Base-by-base conservation (phyloP, 2,329 filamentous ascomycete genomes). In the Hypoxylon sp. region DNA sequence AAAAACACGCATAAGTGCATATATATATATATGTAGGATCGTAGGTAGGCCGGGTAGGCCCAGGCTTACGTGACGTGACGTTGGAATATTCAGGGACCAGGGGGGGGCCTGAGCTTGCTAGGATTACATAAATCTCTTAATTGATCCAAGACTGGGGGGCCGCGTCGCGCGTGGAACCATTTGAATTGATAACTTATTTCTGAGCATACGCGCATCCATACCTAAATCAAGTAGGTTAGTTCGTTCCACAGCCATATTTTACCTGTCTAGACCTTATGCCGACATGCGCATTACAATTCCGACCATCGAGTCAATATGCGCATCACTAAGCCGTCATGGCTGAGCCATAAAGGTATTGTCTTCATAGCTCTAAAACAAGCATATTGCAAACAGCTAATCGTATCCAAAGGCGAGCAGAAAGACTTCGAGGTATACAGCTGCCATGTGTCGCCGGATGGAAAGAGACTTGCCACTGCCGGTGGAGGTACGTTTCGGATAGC, bases 351-450 rank as follows among this genome's bases (percentile, higher is more conserved):
- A 80, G 94, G 90, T 91, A 81, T 68, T 81, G 15, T 26, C 37
- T 26, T 15, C 28, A 37, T 28, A 19, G 48, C 15, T 51, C 30
- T 32, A 22, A 32, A 34, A 43, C 26, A 39, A 43, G 8, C 44
- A 28, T 24, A 1, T 28, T 30, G 49, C 24, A 19, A 39, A 28
- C 47, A 54, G 60, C 68, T 68, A 54, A 73, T 73, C 54, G 58
- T 70, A 48, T 44, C 51, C 26, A 11, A 58, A 92, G 91, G 94
- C 77, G 95, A 99, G 82, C 92, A 97, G 78, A 98, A 97, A 77
- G 94, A 98, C 77, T 97, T 96, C 76, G 95, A 99, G 80, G 94
- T 98, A 70, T 99, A 98, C 82, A 97, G 93, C 81, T 98, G 94
- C 78, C 92, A 98, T 83, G 89, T 99, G 68, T 99, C 95, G 26